Evolutionary conservation across 148 eudicot genomes (phyloP).

Genomic region (Linanthus parryae): DNA sequence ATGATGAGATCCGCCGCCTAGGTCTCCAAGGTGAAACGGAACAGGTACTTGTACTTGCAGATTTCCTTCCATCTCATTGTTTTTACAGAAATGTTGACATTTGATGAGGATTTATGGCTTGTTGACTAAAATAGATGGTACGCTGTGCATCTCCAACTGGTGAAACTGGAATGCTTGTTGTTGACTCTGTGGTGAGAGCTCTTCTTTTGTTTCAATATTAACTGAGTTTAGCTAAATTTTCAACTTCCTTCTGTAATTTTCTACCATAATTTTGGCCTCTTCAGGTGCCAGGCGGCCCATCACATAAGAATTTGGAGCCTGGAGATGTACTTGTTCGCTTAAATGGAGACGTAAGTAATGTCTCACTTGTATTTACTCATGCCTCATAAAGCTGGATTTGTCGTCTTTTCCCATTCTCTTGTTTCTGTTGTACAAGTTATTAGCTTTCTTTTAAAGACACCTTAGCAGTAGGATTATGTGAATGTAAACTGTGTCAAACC

Average conservation of each 20-base stretch:
- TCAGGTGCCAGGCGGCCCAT: constrained; percentile 99
- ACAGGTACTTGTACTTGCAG: constrained; percentile 41
- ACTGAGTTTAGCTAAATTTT: constrained; percentile 1
- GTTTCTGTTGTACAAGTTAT: no score
- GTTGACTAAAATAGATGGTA: constrained; percentile 59
- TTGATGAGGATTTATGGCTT: neutral
- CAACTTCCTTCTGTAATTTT: neutral
- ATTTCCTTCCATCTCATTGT: neutral
- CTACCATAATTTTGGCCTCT: constrained; percentile 13
- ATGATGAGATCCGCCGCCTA: constrained; percentile 95
- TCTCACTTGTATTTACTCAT: neutral
- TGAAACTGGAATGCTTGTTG: constrained; percentile 98
- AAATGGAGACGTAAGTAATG: constrained; percentile 65
- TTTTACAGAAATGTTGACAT: neutral
- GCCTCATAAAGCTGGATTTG: no score
- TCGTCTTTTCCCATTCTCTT: constrained; percentile 1
- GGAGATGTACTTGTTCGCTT: constrained; percentile 93
- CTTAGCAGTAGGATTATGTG: no score
- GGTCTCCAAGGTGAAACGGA: constrained; percentile 83
- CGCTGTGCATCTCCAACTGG: constrained; percentile 74
- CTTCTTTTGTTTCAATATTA: constrained; percentile 5
- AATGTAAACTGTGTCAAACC: no score
- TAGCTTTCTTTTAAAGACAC: no score
- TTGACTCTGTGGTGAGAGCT: constrained; percentile 86
- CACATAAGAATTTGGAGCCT: constrained; percentile 75